These are phyloP conservation scores for Stygiomarasmius scandens DNA, from an alignment of 1,284 basidiomycete species.

Conservation along the genomic window DNA sequence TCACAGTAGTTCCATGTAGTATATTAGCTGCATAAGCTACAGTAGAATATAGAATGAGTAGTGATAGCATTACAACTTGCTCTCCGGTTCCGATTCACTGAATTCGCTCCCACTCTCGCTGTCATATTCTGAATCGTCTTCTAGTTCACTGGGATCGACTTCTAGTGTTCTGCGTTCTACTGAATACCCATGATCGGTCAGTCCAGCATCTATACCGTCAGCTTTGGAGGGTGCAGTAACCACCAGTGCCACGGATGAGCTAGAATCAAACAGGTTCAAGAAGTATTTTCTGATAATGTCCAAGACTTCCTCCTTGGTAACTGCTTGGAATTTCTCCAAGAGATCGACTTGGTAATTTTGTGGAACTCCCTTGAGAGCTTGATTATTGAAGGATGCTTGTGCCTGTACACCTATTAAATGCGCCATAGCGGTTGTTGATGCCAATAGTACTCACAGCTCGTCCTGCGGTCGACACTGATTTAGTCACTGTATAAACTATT, in stretches of 20 bases:
- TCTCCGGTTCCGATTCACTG: neutral
- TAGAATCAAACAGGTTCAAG: slow-evolving; percentile 84
- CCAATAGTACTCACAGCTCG: slow-evolving; percentile 65
- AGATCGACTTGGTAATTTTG: slow-evolving; percentile 76
- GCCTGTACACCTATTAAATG: slow-evolving; percentile 50
- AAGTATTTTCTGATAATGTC: slow-evolving; percentile 75
- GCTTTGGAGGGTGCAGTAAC: slow-evolving; percentile 84
- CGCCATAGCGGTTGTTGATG: neutral
- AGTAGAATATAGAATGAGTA: neutral
- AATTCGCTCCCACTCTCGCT: slow-evolving; percentile 22
- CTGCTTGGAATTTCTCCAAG: slow-evolving; percentile 76
- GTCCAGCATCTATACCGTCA: slow-evolving; percentile 68
- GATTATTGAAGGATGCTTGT: slow-evolving; percentile 80
- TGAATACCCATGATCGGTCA: slow-evolving; percentile 74
- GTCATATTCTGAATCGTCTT: slow-evolving; percentile 35
- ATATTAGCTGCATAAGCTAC: neutral
- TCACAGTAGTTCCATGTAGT: neutral
- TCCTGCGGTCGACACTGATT: slow-evolving; percentile 81
- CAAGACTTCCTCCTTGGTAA: slow-evolving; percentile 81
- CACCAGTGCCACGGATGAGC: slow-evolving; percentile 76
- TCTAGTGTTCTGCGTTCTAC: slow-evolving; percentile 77
- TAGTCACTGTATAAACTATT: slow-evolving; percentile 84
- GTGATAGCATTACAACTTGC: neutral
- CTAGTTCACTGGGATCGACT: slow-evolving; percentile 57
- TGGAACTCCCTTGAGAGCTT: slow-evolving; percentile 80